Base-by-base conservation (phyloP, 2,329 filamentous ascomycete species). In the Talaromyces atroroseus region DNA sequence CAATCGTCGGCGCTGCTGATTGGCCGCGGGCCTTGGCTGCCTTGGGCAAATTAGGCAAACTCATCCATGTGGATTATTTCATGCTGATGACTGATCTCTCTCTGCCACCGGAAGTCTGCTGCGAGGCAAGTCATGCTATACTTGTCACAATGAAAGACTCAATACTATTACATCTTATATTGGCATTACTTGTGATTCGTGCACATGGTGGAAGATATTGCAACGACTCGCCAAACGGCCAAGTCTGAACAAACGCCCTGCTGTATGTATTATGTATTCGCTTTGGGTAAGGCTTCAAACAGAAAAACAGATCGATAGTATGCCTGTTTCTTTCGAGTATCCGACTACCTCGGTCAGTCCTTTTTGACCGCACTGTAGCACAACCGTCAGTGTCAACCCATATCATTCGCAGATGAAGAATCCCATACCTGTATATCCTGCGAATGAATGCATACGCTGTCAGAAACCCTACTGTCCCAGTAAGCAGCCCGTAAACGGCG, bases 371-470 rank as follows among this genome's bases (percentile, higher is more conserved):
- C 59, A 23, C 57, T 60, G 12, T 14, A 45, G 10, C 26, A 34
- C 10, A 32, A n/a, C 26, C 3, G 29, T 56, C 12, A 56, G 57
- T 49, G 32, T n/a, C 20, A 51, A 51, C 8, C 8, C 26, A 8
- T 29, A 32, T 32, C 14, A 36, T 36, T 36, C 5, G 8, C 2
- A 16, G 29, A 36, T 10, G 26, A 16, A 54, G 38, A 76, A n/a
- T n/a, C n/a, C n/a, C 84, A 76, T 70, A 89, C 85, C 83, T 83
- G 70, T 94, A 95, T 66, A 96, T 91, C 68, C 86, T 83, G 67
- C 89, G 79, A 55, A 95, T 84, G 77, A 95, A 95, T 1, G 86
- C 82, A 75, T 94, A 95, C 5, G 89, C 87, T 42, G 88, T 86
- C 72, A 95, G 71, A 71, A 95, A 95, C 2, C 90, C 90, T 54